phyloP scores from a whole-genome alignment of 306 rosid species.

The Sicyos baderoa region DNA sequence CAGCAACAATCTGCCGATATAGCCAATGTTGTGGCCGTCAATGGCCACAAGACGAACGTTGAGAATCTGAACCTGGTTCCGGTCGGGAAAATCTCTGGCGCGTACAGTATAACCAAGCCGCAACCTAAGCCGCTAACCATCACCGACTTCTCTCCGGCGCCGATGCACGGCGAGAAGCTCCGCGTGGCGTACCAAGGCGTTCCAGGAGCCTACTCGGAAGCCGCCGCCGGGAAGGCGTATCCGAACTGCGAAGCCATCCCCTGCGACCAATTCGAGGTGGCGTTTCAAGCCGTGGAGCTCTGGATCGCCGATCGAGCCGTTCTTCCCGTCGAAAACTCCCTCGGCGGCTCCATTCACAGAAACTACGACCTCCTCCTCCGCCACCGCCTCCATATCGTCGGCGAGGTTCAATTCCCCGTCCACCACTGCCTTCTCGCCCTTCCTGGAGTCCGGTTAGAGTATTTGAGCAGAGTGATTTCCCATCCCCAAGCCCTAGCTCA shows the following conservation, averaged over 20 bases:
- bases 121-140: conserved; percentile 56
- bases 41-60: conserved; percentile 56
- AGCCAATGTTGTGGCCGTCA: conserved; percentile 37
- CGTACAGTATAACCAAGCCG: conserved; percentile 25
- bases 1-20: conserved; percentile 33
- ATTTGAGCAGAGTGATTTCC: conserved; percentile 67
- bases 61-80: conserved; percentile 59
- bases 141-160: conserved; percentile 85
- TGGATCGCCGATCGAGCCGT: conserved; percentile 97
- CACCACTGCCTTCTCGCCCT: conserved; percentile 92
- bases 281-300: conserved; percentile 90
- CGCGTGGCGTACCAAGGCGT: conserved; percentile 96
- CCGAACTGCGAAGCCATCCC: conserved; percentile 96
- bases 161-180: conserved; percentile 84
- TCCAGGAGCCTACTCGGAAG: conserved; percentile 96
- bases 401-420: conserved; percentile 83
- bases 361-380: conserved; percentile 95
- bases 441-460: conserved; percentile 73
- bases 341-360: conserved; percentile 92
- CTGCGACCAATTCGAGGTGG: conserved; percentile 93
- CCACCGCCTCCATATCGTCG: conserved; percentile 95
- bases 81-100: conserved; percentile 27
- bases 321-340: conserved; percentile 79
- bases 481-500: conserved; percentile 92
- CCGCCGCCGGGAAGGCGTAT: conserved; percentile 90